A percentile compares a stretch with the other conserved stretches of the same genome.
These are phyloP conservation scores for Penicillium sp. DNA, from an alignment of 2,329 filamentous ascomycete genomes.

Conservation along the genomic window DNA sequence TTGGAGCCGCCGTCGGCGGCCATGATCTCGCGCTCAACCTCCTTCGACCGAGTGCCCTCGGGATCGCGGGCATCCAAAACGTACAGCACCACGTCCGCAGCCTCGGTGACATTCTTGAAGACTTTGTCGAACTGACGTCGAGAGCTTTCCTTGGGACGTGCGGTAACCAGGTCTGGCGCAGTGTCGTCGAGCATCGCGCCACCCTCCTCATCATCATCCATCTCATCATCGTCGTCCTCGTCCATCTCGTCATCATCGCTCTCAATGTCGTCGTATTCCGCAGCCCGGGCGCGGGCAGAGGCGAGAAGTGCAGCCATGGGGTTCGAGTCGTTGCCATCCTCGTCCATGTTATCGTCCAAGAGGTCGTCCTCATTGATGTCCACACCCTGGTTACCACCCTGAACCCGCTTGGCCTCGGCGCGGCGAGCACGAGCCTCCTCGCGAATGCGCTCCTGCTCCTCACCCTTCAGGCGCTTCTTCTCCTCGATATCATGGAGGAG, in stretches of 20 bases:
- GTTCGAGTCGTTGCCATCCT: constrained; percentile 61
- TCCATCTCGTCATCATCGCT: constrained; percentile 54
- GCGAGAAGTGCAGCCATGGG: constrained; percentile 45
- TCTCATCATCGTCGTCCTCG: constrained; percentile 56
- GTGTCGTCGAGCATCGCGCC: constrained; percentile 50
- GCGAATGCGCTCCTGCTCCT: constrained; percentile 68
- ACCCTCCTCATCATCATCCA: constrained; percentile 54
- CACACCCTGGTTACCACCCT: constrained; percentile 33
- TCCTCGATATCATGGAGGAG: constrained; percentile 94
- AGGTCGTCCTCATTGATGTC: constrained; percentile 48
- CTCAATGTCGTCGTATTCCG: constrained; percentile 49
- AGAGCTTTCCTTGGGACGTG: constrained; percentile 58
- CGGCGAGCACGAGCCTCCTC: constrained; percentile 59
- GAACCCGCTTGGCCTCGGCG: constrained; percentile 37
- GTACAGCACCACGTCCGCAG: constrained; percentile 87
- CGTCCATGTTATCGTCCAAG: constrained; percentile 55
- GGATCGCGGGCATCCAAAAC: constrained; percentile 91
- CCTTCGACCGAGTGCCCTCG: constrained; percentile 83
- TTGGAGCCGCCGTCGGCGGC: constrained; percentile 80
- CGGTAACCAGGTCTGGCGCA: constrained; percentile 46
- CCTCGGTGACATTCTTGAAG: constrained; percentile 88
- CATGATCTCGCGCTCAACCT: constrained; percentile 88
- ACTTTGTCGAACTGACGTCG: constrained; percentile 91
- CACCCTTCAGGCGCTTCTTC: constrained; percentile 73
- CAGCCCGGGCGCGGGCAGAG: constrained; percentile 44